Evolutionary conservation across 1,284 basidiomycete genomes (phyloP).

Genomic region (Sanghuangporus sanghuang): DNA sequence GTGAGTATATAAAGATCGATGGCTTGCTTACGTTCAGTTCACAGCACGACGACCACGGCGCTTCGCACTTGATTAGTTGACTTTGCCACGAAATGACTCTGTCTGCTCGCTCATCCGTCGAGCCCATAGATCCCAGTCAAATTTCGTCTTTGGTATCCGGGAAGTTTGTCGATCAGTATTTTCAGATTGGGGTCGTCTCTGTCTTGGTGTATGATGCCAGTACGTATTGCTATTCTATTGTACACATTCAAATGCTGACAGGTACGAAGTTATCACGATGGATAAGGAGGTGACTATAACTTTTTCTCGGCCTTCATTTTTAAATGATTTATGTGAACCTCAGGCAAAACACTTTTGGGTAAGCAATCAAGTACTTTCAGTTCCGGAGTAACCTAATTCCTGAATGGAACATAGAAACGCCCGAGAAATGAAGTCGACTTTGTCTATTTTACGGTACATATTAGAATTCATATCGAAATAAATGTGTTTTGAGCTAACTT

Average conservation of each 20-base stretch:
- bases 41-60: no score
- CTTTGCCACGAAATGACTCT: conserved; percentile 25
- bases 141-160: not conserved
- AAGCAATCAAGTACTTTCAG: not conserved
- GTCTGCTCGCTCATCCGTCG: not conserved
- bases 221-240: not conserved
- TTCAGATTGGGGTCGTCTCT: not conserved
- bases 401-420: not conserved
- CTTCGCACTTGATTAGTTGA: no score
- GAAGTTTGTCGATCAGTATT: not conserved
- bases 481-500: not conserved
- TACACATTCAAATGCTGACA: not conserved
- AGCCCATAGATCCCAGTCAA: not conserved
- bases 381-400: not conserved
- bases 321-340: not conserved
- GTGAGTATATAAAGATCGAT: no score
- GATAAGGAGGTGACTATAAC: not conserved
- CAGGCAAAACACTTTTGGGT: conserved; percentile 11
- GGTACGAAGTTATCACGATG: not conserved
- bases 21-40: no score
- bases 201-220: not conserved
- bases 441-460: not conserved
- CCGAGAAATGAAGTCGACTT: not conserved
- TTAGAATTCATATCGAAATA: not conserved
- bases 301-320: no score